These are phyloP conservation scores for Termitomyces sp. DNA, from an alignment of 768 basidiomycete species.

Conservation along the genomic window DNA sequence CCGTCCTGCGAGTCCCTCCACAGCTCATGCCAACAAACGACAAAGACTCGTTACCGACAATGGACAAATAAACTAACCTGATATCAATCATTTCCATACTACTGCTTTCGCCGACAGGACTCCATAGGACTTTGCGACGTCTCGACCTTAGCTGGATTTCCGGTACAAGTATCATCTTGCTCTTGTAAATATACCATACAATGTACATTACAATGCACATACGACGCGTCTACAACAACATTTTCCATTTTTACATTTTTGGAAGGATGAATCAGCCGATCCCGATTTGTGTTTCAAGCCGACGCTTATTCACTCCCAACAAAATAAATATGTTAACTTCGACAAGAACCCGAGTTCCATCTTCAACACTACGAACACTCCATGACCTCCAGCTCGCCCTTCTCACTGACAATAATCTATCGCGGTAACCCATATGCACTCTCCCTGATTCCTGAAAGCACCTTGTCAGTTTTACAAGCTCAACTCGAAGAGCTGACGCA, in stretches of 20 bases:
- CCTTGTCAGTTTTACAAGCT: constrained; percentile 45
- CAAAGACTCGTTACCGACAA: not conserved
- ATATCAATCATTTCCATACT: not conserved
- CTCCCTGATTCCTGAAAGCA: constrained; percentile 41
- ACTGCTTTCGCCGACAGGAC: not conserved
- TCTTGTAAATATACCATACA: not conserved
- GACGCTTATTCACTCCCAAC: not conserved
- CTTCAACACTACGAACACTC: not conserved
- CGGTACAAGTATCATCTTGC: not conserved
- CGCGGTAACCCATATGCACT: constrained; percentile 44
- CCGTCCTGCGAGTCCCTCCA: constrained; percentile 7
- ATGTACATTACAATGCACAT: not conserved
- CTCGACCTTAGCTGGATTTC: not conserved
- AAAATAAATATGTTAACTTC: not conserved
- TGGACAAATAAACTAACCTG: not conserved
- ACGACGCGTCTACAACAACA: not conserved
- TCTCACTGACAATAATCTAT: constrained; percentile 30
- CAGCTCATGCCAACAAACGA: constrained; percentile 4
- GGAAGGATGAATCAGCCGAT: constrained; percentile 2
- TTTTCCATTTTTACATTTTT: not conserved
- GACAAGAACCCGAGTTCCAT: not conserved
- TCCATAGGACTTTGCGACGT: not conserved
- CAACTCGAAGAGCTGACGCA: constrained; percentile 57
- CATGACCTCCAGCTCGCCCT: constrained; percentile 11
- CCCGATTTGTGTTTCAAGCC: not conserved